A percentile compares a stretch with the other conserved stretches of the same genome.
phyloP scores from a whole-genome alignment of 2,329 filamentous ascomycete genomes.

The Shiraia sp. region DNA sequence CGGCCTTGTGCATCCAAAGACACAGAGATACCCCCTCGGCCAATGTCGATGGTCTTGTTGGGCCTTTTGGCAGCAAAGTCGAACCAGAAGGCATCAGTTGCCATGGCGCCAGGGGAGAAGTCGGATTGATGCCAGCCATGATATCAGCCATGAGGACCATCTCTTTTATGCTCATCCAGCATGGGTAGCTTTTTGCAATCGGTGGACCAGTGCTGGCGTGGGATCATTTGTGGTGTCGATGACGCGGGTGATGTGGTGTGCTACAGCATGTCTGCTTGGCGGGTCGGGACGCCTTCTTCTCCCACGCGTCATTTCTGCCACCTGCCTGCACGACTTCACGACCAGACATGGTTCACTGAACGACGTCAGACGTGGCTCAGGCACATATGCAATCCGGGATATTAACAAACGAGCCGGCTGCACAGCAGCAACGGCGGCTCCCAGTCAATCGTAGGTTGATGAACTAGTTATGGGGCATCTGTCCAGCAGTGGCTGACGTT shows the following conservation, averaged over 20 bases:
- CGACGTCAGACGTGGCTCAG: slow-evolving; percentile 10
- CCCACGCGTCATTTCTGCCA: neutral
- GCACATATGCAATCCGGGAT: slow-evolving; percentile 14
- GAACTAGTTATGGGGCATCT: too few species aligned
- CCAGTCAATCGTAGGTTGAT: slow-evolving; percentile 29
- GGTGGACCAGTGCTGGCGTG: too few species aligned
- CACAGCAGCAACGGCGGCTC: slow-evolving; percentile 16
- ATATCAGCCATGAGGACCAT: too few species aligned
- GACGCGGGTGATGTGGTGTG: too few species aligned
- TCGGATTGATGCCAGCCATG: too few species aligned
- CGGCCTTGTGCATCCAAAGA: slow-evolving; percentile 11
- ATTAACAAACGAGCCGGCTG: slow-evolving; percentile 11
- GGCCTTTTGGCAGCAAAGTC: slow-evolving; percentile 5
- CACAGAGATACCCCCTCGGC: slow-evolving; percentile 7
- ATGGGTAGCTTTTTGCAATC: too few species aligned
- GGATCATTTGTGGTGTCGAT: too few species aligned
- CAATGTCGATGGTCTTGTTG: slow-evolving; percentile 14
- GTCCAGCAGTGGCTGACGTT: too few species aligned
- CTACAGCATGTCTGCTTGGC: too few species aligned
- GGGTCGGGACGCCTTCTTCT: slow-evolving; percentile 2
- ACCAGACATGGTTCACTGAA: neutral
- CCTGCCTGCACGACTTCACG: neutral
- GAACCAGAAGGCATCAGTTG: too few species aligned
- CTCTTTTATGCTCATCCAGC: too few species aligned
- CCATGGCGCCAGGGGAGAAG: too few species aligned